Conservation (phyloP, 768 basidiomycete genomes). For the Pholiota microspora region DNA sequence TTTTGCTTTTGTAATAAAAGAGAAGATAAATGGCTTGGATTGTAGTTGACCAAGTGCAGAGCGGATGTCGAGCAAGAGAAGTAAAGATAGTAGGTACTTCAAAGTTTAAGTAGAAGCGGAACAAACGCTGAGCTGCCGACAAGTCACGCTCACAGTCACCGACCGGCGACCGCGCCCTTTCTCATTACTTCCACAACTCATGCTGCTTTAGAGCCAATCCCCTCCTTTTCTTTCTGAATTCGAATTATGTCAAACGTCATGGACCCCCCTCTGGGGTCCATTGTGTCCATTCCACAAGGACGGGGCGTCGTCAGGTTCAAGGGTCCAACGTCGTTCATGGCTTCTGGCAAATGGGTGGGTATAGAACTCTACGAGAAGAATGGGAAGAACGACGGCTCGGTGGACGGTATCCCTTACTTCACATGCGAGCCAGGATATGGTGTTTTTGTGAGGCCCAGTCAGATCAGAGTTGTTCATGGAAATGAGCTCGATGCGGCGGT, state of each 20-base stretch:
- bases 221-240: neutral
- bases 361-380: slow-evolving; percentile 79
- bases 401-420: slow-evolving; percentile 81
- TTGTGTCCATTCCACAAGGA: slow-evolving; percentile 80
- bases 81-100: no score
- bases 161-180: neutral
- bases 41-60: no score
- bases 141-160: no score
- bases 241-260: slow-evolving; percentile 14
- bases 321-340: slow-evolving; percentile 74
- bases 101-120: no score
- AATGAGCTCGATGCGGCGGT: slow-evolving; percentile 35
- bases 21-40: no score
- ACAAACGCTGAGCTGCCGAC: no score
- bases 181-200: neutral
- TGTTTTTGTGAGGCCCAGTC: slow-evolving; percentile 86
- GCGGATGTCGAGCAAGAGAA: no score
- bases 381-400: slow-evolving; percentile 96
- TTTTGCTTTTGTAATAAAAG: no score
- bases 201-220: neutral
- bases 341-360: slow-evolving; percentile 92
- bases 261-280: slow-evolving; percentile 54
- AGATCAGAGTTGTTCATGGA: slow-evolving; percentile 66
- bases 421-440: slow-evolving; percentile 73
- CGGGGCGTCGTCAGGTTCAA: slow-evolving; percentile 83